These are phyloP conservation scores for Erysimum pusillum DNA, from an alignment of 441 rosid species.

Conservation along the genomic window DNA sequence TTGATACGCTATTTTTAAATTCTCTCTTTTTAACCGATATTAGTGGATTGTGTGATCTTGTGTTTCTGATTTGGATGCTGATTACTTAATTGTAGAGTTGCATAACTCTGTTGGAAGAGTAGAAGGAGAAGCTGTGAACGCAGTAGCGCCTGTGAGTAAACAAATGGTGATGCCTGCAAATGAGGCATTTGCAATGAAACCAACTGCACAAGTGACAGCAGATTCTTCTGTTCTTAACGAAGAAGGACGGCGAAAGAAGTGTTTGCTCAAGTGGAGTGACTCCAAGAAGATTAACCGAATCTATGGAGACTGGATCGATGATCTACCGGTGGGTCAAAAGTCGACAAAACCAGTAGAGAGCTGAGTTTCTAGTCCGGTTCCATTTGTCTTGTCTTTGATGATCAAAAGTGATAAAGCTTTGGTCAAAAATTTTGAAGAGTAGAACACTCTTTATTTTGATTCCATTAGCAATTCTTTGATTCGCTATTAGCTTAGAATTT, in stretches of 20 bases:
- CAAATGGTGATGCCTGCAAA: conserved; percentile 47
- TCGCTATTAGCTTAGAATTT: conserved; percentile 38
- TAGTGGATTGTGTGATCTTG: conserved; percentile 19
- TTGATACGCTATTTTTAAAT: no score
- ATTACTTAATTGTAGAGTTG: conserved; percentile 59
- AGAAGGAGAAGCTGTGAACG: conserved; percentile 66
- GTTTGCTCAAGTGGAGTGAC: conserved; percentile 81
- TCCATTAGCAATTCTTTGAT: conserved; percentile 46
- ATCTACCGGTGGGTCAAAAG: conserved; percentile 70
- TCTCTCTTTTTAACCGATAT: no score
- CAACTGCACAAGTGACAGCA: conserved; percentile 34
- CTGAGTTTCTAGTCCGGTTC: conserved; percentile 47
- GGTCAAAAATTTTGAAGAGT: conserved; percentile 44
- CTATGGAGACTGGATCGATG: conserved; percentile 96
- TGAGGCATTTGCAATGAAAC: conserved; percentile 55
- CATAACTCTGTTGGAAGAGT: conserved; percentile 57
- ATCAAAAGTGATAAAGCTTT: conserved; percentile 46
- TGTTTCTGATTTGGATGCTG: conserved; percentile 25
- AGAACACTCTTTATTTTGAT: conserved; percentile 24
- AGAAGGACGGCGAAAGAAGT: conserved; percentile 65
- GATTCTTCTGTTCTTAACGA: conserved; percentile 55
- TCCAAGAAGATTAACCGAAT: conserved; percentile 84
- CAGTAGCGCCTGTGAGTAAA: conserved; percentile 46
- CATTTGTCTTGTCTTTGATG: conserved; percentile 32
- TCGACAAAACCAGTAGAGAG: conserved; percentile 67